A percentile compares a stretch with the other conserved stretches of the same genome.
phyloP scores from a whole-genome alignment of 2,329 filamentous ascomycete genomes.

The Colletotrichum incanum region DNA sequence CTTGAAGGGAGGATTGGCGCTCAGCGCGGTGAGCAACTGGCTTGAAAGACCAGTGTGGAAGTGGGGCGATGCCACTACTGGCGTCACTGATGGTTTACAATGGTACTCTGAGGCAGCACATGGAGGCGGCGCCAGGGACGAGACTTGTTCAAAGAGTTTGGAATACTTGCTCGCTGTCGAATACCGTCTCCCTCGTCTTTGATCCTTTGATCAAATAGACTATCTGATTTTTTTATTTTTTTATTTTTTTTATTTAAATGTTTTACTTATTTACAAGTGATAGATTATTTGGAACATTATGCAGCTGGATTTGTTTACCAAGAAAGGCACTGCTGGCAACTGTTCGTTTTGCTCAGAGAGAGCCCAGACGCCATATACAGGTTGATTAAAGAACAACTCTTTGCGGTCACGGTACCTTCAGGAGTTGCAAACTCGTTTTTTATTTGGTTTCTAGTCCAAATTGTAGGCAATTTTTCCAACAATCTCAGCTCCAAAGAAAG shows the following conservation, averaged over 20 bases:
- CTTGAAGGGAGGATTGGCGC: conserved; percentile 1
- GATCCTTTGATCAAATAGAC: background rate
- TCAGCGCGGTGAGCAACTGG: conserved; percentile 5
- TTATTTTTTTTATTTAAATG: too few species aligned
- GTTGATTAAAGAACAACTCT: background rate
- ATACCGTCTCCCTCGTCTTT: background rate
- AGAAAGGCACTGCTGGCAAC: too few species aligned
- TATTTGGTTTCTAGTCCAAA: background rate
- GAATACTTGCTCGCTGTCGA: background rate
- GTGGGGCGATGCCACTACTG: background rate
- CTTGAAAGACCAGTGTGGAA: background rate
- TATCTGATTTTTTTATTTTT: too few species aligned
- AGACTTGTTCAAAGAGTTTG: background rate
- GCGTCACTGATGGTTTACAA: background rate
- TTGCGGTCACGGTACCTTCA: background rate
- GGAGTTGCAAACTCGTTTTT: background rate
- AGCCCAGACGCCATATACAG: background rate
- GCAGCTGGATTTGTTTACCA: too few species aligned
- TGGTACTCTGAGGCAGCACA: background rate
- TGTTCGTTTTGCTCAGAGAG: background rate
- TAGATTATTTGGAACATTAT: background rate
- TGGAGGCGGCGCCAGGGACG: background rate
- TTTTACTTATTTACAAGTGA: too few species aligned
- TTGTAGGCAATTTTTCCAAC: background rate
- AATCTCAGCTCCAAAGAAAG: background rate